A percentile compares a stretch with the other conserved stretches of the same genome.
Evolutionary conservation across 169 alveolate genomes (phyloP).

Genomic region (Plasmodium reichenowi): DNA sequence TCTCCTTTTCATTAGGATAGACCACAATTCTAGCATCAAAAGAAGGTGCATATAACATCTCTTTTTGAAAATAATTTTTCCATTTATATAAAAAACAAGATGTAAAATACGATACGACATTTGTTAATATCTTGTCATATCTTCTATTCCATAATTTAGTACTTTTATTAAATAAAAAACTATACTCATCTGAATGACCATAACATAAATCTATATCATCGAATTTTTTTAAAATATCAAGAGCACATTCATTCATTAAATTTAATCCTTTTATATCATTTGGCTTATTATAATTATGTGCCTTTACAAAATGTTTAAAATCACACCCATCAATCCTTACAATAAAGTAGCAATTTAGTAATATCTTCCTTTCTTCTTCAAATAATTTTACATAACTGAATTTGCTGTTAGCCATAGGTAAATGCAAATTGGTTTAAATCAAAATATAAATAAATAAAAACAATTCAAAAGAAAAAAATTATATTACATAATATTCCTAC

Average conservation of each 20-base stretch:
- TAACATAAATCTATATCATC: slow-evolving; percentile 94
- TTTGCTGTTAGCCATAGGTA: slow-evolving; percentile 71
- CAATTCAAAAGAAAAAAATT: too few relatives aligned
- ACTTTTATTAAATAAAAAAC: slow-evolving; percentile 78
- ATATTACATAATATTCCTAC: too few relatives aligned
- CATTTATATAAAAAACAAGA: slow-evolving; percentile 92
- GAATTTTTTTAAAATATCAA: slow-evolving; percentile 91
- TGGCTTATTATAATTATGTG: slow-evolving; percentile 94
- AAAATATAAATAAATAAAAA: too few relatives aligned
- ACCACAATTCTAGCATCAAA: slow-evolving; percentile 95
- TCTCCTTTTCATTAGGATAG: slow-evolving; percentile 92
- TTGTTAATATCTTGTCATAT: slow-evolving; percentile 89
- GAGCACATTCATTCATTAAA: slow-evolving; percentile 94
- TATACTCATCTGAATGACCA: slow-evolving; percentile 95
- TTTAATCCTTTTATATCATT: slow-evolving; percentile 93
- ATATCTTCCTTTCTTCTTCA: slow-evolving; percentile 89
- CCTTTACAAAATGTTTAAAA: slow-evolving; percentile 91
- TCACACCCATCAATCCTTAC: slow-evolving; percentile 96
- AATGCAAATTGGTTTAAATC: too few relatives aligned
- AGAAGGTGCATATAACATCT: slow-evolving; percentile 89
- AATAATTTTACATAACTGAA: slow-evolving; percentile 92
- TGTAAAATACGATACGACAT: slow-evolving; percentile 93
- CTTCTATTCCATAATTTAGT: slow-evolving; percentile 81
- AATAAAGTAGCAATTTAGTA: slow-evolving; percentile 93
- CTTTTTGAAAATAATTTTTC: slow-evolving; percentile 85